Base-by-base conservation (phyloP, 441 rosid species). In the Brassica balearica region DNA sequence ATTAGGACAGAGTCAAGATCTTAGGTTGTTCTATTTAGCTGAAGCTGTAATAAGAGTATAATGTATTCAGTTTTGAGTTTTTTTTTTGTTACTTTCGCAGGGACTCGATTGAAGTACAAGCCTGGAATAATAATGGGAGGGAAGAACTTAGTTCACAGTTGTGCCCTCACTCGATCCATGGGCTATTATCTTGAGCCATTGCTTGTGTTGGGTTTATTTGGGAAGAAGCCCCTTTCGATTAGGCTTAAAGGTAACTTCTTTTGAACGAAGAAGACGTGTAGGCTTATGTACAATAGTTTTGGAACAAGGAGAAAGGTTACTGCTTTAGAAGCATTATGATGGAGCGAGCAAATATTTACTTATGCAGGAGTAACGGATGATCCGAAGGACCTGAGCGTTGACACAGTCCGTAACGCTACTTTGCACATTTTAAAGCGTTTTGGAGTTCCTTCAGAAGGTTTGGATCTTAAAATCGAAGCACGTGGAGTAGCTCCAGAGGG, bases 131-230 rank as follows among this genome's bases (percentile, higher is more conserved):
- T 92, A 65, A 84, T 88, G 88, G 97, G 97, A 36, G 95, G 97
- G 76, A 95, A 83, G 75, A 79, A 87, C 63, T 77, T 86, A 66
- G 89, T 86, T 66, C 95, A 90, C 46, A 89, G 86, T 79, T 93
- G 98, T 69, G 91, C 92, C 29, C 71, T 87, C 76, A 87, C 80
- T 82, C 85, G 97, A 65, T 83, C 96, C 46, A 86, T 95, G 67
- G 97, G 98, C 3, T 95, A 92, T 84, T 95, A 88, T 79, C 63
- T 93, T 82, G 96, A 95, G 85, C 93, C 98, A 10, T 70, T 95
- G 84, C 70, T 95, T 74, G 77, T 95, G 78, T 87, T 95, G 51
- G 95, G 86, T 4, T 80, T 95, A 77, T 91, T 95, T 55, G 88
- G 87, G 2, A 92, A 90, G 84, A 95, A 86, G 62, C 85, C 96